These are phyloP conservation scores for Prosopis cineraria DNA, from an alignment of 306 rosid genomes.

Conservation along the genomic window DNA sequence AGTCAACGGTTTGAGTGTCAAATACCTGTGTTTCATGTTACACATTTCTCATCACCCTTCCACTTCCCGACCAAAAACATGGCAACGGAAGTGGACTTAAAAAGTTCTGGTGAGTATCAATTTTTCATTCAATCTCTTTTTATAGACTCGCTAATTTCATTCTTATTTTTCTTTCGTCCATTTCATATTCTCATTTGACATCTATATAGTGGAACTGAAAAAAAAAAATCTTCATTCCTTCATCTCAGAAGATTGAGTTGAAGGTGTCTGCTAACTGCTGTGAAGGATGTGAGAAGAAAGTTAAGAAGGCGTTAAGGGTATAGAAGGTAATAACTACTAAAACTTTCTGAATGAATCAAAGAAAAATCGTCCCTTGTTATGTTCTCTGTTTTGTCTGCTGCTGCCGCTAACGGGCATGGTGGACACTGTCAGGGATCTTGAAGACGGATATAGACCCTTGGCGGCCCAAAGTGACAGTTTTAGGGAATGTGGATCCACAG, in stretches of 20 bases:
- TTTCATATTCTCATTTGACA: neutral
- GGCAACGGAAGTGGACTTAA: conserved; percentile 36
- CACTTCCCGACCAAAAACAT: conserved; percentile 9
- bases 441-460: conserved; percentile 42
- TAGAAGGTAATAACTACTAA: conserved; percentile 34
- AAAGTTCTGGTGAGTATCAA: conserved; percentile 33
- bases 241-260: conserved; percentile 45
- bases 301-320: conserved; percentile 38
- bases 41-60: neutral
- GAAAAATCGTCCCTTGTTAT: neutral
- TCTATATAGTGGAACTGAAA: conserved; percentile 9
- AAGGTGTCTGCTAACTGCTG: conserved; percentile 52
- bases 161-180: neutral
- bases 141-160: neutral
- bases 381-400: neutral
- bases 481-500: conserved; percentile 47
- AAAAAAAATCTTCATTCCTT: conserved; percentile 1
- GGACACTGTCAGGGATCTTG: conserved; percentile 38
- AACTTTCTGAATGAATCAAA: neutral
- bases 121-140: too few relatives aligned
- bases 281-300: conserved; percentile 52
- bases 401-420: neutral
- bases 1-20: conserved; percentile 9
- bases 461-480: conserved; percentile 41
- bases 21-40: neutral